phyloP scores from a whole-genome alignment of 768 basidiomycete genomes.

The Hericium erinaceus region DNA sequence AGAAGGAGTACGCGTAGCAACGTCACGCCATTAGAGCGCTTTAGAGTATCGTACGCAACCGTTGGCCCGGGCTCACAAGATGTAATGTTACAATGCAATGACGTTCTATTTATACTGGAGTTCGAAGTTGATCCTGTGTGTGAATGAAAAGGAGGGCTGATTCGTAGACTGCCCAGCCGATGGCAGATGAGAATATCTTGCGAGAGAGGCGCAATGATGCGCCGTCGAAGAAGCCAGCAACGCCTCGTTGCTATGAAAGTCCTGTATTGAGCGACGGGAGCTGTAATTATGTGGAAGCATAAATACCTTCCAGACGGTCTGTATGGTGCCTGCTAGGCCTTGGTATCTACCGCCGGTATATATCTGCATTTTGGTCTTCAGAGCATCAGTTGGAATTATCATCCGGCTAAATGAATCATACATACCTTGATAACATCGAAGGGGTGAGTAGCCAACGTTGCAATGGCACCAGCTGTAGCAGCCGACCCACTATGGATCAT shows the following conservation, averaged over 20 bases:
- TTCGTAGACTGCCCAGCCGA: slow-evolving; percentile 91
- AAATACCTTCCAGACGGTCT: slow-evolving; percentile 57
- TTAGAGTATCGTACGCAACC: neutral
- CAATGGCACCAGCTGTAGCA: slow-evolving; percentile 74
- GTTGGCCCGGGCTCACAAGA: neutral
- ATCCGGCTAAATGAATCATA: too few relatives aligned
- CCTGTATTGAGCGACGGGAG: neutral
- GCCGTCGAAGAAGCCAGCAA: slow-evolving; percentile 80
- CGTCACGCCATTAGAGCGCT: too few relatives aligned
- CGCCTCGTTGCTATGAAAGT: slow-evolving; percentile 62
- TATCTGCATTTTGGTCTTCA: slow-evolving; percentile 92
- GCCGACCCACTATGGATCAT: slow-evolving; percentile 57
- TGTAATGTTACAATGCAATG: neutral
- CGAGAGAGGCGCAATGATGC: slow-evolving; percentile 72
- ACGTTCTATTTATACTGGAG: neutral
- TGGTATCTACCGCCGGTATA: slow-evolving; percentile 70
- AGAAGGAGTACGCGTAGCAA: slow-evolving; percentile 67
- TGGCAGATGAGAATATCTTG: slow-evolving; percentile 82
- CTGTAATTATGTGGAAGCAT: neutral
- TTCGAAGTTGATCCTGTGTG: neutral
- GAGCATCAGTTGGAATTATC: neutral
- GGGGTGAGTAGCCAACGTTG: slow-evolving; percentile 81
- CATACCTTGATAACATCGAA: slow-evolving; percentile 89
- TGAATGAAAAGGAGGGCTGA: slow-evolving; percentile 55
- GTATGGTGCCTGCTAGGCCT: slow-evolving; percentile 54